Base-by-base conservation (phyloP, 2,329 filamentous ascomycete species). In the Scolecobasidium constrictum region DNA sequence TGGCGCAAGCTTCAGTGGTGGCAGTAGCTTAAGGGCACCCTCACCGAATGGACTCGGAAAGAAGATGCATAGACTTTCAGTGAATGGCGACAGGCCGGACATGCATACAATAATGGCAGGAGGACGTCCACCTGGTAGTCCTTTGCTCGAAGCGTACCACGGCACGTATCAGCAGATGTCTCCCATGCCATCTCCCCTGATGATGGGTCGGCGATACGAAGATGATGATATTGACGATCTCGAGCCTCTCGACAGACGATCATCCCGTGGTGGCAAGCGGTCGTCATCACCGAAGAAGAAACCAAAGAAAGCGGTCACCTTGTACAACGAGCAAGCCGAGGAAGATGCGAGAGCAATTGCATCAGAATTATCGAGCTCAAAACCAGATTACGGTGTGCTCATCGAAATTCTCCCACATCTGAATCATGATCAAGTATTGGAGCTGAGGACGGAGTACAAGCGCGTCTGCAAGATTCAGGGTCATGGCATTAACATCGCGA, bases 141-240 rank as follows among this genome's bases (percentile, higher is more conserved):
- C 90, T 1, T 69, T 96, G 39, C 75, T 94, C 2, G 90, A 96
- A 63, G 81, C 92, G 1, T 96, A 96, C 62, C 83, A 81, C 48
- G 90, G 90, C 31, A 94, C 88, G 1, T 96, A 94, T 54, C 90
- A 96, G 61, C 86, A 85, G 45, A 84, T 93, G 53, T 94, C 88
- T 0, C 88, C 90, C 0, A 94, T 95, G 86, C 88, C 88, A 0
- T 87, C 87, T 0, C 86, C 88, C 1, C 66, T 76, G 45, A 67
- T 76, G 52, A 67, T 88, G 18, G 69, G 60, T 18, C 80, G 53
- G 55, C 78, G 54, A 28, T 73, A 76, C 17, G 57, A 72, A 19
- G 68, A 67, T 17, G 66, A 74, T 45, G 73, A 76, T 17, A 56
- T 72, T 20, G 69, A 67, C 19, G 60, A 61, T 48, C 56, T 61